phyloP scores from a whole-genome alignment of 2,329 filamentous ascomycete genomes.

The Pseudocercospora ulei region DNA sequence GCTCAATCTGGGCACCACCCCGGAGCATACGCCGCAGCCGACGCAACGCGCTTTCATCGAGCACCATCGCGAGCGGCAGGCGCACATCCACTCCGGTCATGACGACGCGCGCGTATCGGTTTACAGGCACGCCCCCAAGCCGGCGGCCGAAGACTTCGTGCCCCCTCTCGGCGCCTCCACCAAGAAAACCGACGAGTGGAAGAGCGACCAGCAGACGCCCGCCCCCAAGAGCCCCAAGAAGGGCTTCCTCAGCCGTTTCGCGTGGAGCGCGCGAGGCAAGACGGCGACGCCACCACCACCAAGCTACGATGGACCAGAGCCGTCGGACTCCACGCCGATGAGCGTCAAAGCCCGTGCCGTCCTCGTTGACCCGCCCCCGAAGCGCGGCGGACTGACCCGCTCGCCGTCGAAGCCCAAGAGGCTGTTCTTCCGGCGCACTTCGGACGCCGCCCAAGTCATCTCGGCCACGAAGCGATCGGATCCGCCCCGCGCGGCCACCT shows the following conservation, averaged over 20 bases:
- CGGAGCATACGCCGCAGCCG: conserved; percentile 21
- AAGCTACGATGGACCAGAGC: conserved; percentile 7
- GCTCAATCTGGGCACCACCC: conserved; percentile 28
- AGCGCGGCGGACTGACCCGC: conserved; percentile 16
- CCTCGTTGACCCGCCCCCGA: conserved; percentile 30
- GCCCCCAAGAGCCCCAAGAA: conserved; percentile 36
- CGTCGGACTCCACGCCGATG: conserved; percentile 14
- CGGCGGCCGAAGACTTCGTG: conserved; percentile 20
- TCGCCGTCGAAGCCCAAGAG: conserved; percentile 30
- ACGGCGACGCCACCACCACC: conserved; percentile 6
- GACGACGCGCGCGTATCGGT: conserved; percentile 30
- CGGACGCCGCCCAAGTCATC: conserved; percentile 11
- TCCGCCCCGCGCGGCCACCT: conserved; percentile 14
- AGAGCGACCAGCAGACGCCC: conserved; percentile 10
- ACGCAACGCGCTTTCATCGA: conserved; percentile 38
- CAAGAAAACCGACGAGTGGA: conserved; percentile 12
- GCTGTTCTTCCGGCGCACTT: conserved; percentile 19
- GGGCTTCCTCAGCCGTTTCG: conserved; percentile 33
- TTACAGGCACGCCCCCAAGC: conserved; percentile 26
- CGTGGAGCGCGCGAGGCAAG: conserved; percentile 13
- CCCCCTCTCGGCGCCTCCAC: conserved; percentile 9
- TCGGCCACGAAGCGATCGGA: conserved; percentile 7
- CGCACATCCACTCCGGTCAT: conserved; percentile 30
- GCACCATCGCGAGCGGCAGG: conserved; percentile 32
- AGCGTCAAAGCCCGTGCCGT: conserved; percentile 35